A percentile compares a stretch with the other conserved stretches of the same genome.
phyloP scores from a whole-genome alignment of 1,284 basidiomycete species.

The Pyrrhoderma lamaoense region DNA sequence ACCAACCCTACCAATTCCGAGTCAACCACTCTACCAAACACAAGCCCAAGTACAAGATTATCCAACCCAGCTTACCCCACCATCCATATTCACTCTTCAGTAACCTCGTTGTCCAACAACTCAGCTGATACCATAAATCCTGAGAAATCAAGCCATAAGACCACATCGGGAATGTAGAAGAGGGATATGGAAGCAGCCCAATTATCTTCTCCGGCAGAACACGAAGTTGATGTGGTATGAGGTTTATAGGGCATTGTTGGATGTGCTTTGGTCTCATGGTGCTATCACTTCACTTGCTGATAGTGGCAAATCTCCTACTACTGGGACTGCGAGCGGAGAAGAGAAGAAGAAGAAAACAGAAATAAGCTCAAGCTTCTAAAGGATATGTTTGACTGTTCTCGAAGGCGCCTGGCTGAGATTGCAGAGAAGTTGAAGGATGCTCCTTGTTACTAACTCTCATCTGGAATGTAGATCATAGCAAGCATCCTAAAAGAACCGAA shows the following conservation, averaged over 20 bases:
- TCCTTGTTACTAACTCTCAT: conserved; percentile 41
- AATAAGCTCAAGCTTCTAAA: conserved; percentile 23
- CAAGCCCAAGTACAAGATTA: too few relatives aligned
- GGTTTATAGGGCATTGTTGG: conserved; percentile 50
- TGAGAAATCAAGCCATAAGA: too few relatives aligned
- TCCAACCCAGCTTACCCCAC: too few relatives aligned
- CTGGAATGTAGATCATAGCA: neutral
- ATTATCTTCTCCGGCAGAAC: conserved; percentile 50
- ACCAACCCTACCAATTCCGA: too few relatives aligned
- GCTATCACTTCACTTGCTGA: conserved; percentile 15
- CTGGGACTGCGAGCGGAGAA: neutral
- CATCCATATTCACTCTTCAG: too few relatives aligned
- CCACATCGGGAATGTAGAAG: too few relatives aligned
- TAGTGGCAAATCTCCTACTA: conserved; percentile 23
- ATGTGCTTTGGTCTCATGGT: conserved; percentile 33
- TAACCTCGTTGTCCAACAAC: too few relatives aligned
- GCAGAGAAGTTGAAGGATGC: conserved; percentile 38
- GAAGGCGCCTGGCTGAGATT: conserved; percentile 22
- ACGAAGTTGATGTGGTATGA: conserved; percentile 70
- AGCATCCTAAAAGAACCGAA: neutral
- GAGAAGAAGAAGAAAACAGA: conserved; percentile 36
- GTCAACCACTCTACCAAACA: too few relatives aligned
- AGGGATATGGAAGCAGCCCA: conserved; percentile 49
- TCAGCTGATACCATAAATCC: too few relatives aligned
- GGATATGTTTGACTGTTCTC: conserved; percentile 3